A percentile compares a stretch with the other conserved stretches of the same genome.
Evolutionary conservation across 108 stramenopile species (phyloP).

Genomic region (Phaeodactylum tricornutum): DNA sequence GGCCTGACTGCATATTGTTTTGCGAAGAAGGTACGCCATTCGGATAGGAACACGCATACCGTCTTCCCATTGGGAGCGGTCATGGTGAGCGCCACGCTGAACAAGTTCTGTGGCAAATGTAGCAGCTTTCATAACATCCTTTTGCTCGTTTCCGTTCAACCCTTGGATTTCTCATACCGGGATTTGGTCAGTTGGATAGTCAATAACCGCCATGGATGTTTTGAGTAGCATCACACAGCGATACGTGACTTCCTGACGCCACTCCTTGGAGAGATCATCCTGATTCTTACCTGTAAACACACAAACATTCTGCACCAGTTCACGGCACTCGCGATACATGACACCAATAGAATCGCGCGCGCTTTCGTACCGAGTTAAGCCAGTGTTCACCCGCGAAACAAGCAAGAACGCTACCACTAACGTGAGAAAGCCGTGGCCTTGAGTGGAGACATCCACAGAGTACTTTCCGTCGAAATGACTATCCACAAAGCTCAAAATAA

Average conservation of each 20-base stretch:
- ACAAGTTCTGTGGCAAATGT: not conserved
- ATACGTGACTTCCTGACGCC: conserved; percentile 27
- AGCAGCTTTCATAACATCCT: conserved; percentile 3
- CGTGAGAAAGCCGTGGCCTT: conserved; percentile 20
- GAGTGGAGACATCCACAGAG: conserved; percentile 1
- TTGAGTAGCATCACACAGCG: conserved; percentile 18
- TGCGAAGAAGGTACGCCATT: conserved; percentile 17
- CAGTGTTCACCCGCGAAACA: conserved; percentile 16
- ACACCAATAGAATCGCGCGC: conserved; percentile 1
- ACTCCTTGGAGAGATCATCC: conserved; percentile 18
- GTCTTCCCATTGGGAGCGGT: not conserved
- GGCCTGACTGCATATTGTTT: conserved; percentile 15
- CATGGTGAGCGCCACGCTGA: conserved; percentile 6
- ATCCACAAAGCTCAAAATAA: not conserved
- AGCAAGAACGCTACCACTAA: conserved; percentile 26
- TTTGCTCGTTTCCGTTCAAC: conserved; percentile 14
- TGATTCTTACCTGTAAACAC: conserved; percentile 12
- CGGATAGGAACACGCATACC: conserved; percentile 12
- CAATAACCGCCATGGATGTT: conserved; percentile 15
- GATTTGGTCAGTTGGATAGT: conserved; percentile 8
- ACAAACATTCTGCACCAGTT: conserved; percentile 18
- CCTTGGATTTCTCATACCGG: conserved; percentile 30
- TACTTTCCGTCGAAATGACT: not conserved
- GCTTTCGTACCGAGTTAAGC: conserved; percentile 16
- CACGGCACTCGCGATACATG: conserved; percentile 7